Percentiles rank a stretch among this genome's conserved stretches.
Conservation (phyloP, 2,329 filamentous ascomycete genomes). For the Paracorniculantispora psalliotae region DNA sequence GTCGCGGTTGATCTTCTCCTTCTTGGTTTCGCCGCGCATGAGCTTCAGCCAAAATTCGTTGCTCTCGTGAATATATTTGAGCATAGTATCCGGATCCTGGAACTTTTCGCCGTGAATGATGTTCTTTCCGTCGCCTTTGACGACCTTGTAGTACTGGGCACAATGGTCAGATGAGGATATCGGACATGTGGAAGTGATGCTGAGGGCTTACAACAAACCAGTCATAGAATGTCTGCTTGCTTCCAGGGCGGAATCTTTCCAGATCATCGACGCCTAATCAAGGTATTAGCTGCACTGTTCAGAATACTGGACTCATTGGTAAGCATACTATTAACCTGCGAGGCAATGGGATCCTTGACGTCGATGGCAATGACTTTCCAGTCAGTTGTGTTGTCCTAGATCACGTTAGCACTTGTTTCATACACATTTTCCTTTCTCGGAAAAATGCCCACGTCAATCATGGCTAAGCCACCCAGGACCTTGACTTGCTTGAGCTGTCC, state of each 20-base stretch:
- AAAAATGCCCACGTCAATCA: constrained; percentile 30
- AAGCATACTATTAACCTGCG: constrained; percentile 29
- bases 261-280: constrained; percentile 30
- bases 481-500: constrained; percentile 39
- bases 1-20: constrained; percentile 35
- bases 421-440: accelerated
- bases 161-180: background rate
- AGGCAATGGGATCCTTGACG: constrained; percentile 33
- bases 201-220: constrained; percentile 33
- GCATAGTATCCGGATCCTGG: constrained; percentile 30
- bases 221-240: constrained; percentile 30
- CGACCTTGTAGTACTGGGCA: constrained; percentile 35
- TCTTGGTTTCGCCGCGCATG: constrained; percentile 31
- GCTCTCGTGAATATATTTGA: constrained; percentile 29
- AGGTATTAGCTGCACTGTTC: constrained; percentile 11
- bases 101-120: constrained; percentile 33
- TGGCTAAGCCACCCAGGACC: constrained; percentile 34
- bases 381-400: constrained; percentile 31
- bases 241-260: constrained; percentile 34
- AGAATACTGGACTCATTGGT: too few species aligned
- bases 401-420: background rate
- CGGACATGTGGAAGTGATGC: background rate
- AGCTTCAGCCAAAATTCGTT: constrained; percentile 36
- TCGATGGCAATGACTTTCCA: constrained; percentile 39
- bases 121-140: constrained; percentile 30